Percentiles rank a stretch among this genome's conserved stretches.
phyloP scores from a whole-genome alignment of 345 rosid species.

The Citrus medica region DNA sequence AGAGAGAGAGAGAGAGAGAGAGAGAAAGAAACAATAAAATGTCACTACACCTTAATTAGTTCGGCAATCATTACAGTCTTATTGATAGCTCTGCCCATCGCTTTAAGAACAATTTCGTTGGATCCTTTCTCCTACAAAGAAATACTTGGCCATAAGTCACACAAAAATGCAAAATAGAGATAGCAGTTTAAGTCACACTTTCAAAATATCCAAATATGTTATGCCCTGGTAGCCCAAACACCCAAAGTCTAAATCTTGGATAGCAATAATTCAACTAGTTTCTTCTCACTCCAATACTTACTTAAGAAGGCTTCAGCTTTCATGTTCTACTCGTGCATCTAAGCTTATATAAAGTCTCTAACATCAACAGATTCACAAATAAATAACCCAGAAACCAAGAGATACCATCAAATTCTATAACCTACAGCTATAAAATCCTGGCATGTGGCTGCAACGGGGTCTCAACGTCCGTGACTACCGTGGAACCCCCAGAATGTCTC shows the following conservation, averaged over 20 bases:
- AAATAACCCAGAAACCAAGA: not conserved
- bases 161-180: not conserved
- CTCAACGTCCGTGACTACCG: not conserved
- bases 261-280: not conserved
- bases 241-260: not conserved
- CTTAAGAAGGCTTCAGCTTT: not conserved
- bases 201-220: not conserved
- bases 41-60: constrained; percentile 47
- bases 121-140: constrained; percentile 56
- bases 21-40: not conserved
- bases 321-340: not conserved
- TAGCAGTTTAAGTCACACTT: not conserved
- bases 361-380: not conserved
- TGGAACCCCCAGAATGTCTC: not conserved
- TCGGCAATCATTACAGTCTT: constrained; percentile 73
- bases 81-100: constrained; percentile 83
- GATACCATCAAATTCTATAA: not conserved
- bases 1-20: not conserved
- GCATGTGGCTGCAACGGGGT: not conserved
- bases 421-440: not conserved
- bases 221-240: not conserved
- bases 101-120: constrained; percentile 57
- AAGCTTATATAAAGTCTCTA: not conserved
- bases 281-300: not conserved
- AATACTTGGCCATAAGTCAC: not conserved